Base-by-base conservation (phyloP, 768 basidiomycete genomes). In the Boletus pseudo-olivaceus region DNA sequence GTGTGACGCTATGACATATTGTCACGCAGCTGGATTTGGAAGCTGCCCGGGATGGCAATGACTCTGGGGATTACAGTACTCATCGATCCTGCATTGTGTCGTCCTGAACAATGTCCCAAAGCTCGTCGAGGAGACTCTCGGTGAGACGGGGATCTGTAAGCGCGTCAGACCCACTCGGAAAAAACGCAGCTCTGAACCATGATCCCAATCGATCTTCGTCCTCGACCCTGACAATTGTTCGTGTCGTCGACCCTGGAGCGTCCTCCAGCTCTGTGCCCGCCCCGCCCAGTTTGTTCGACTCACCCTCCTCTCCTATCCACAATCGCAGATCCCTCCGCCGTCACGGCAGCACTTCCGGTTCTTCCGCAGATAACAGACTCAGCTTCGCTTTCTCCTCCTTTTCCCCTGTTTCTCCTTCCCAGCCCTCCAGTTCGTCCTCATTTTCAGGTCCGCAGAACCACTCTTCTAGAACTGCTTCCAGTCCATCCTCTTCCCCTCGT, bases 371-470 rank as follows among this genome's bases (percentile, higher is more conserved):
- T 37, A 60, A 62, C 32, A 72, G 83, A 35, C 69, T 83, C 59
- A 82, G 79, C 62, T 89, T 88, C 59, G 87, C 88, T 4, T 82
- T 83, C 64, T 77, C 83, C 6, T 82, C 85, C 0, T 90, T 90
- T 69, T 75, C 74, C 38, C 63, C 62, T 15, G 39, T 56, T 27
- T 56, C 64, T 35, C 50, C 64, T 5, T 33, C 60, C 30, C 67
- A 68, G 19, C 42, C 59, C 38, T 53, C 59, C 47, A 53, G 47
- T 45, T 42, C 55, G 57, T 57, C 61, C 58, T 66, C 44, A 49
- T 59, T 59, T 51, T 64, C 62, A 40, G 68, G 59, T 56, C 57
- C 64, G 30, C 69, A 64, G 62, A 67, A 62, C 59, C 69, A 62
- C 69, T 61, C 50, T 73, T 72, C 57, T 26, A 61, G 62, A 44